Percentiles rank a stretch among this genome's conserved stretches.
Conservation (phyloP, 148 eudicot species). For the Drosera capensis region DNA sequence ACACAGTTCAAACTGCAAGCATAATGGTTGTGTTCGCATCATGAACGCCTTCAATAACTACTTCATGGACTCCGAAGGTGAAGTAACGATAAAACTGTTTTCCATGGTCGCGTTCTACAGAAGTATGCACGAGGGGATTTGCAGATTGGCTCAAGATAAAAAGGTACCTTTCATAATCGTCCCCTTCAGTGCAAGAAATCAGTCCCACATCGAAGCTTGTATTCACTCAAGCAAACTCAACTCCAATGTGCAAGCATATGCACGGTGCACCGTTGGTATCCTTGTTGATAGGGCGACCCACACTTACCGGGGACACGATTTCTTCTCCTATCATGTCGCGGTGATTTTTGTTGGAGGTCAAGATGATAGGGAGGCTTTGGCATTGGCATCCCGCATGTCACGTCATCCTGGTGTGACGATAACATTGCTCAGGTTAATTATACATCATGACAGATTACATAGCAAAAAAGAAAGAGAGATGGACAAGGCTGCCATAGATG, state of each 20-base stretch:
- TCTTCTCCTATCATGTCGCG: not conserved
- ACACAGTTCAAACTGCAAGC: not conserved
- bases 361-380: constrained; percentile 8
- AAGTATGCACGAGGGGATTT: constrained; percentile 7
- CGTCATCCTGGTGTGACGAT: not conserved
- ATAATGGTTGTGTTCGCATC: not conserved
- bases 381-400: not conserved
- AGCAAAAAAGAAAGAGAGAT: not conserved
- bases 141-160: constrained; percentile 5
- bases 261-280: constrained; percentile 7
- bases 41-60: constrained; percentile 5
- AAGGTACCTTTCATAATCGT: constrained; percentile 4
- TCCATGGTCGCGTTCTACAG: constrained; percentile 4
- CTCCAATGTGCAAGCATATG: not conserved
- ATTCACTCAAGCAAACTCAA: not conserved
- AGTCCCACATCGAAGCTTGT: not conserved
- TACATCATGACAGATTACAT: not conserved
- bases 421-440: not conserved
- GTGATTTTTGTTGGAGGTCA: constrained; percentile 4
- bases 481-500: constrained; percentile 3
- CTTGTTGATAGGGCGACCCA: constrained; percentile 1
- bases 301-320: not conserved
- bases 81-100: not conserved
- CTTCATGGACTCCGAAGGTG: not conserved
- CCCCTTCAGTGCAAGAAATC: not conserved